Base-by-base conservation (phyloP, 768 basidiomycete genomes). In the Solioccasus polychromus region DNA sequence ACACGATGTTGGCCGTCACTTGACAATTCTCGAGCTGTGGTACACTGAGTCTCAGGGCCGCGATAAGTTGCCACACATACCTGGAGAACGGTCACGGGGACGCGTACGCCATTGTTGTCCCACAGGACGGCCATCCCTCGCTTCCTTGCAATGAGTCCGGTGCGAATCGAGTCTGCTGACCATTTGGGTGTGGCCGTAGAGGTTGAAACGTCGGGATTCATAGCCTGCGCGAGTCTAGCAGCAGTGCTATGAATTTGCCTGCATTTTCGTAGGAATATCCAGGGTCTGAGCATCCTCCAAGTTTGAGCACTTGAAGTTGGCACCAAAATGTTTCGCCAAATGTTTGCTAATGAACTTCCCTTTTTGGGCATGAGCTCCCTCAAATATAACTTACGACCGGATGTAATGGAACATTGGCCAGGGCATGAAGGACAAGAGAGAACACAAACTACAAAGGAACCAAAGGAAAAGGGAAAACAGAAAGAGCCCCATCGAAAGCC, bases 21-120 rank as follows among this genome's bases (percentile, higher is more conserved):
- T 92, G 89, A 63, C 89, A 92, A 57, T 89, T 84, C 67, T 92
- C 90, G 38, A 93, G 69, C 88, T 92, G 15, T 51, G 25, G 20
- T 11, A 45, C 17, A 29, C 44, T 55, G 31, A 54, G 49, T 36
- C 26, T 48, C 47, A 54, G 44, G 39, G 31, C 47, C 39, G 9
- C 28, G 19, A 37, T 20, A 47, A 42, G 20, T 40, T 29, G 31
- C 25, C n/a, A 35, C 8, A 58, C 77, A 52, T 54, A 92, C 95
- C 78, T 98, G 93, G 31, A 99, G 79, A 38, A 99, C 83, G 0
- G 96, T 99, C 23, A 96, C 92, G 2, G 96, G 95, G 53, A 88
- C 74, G 39, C 88, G 76, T 28, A 80, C 82, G 20, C 96, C 96
- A 47, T 91, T 85, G 62, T 87, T 79, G 61, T 93, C 89, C 90